A percentile compares a stretch with the other conserved stretches of the same genome.
These are phyloP conservation scores for Phytophthora sojae DNA, from an alignment of 352 stramenopile species.

Conservation along the genomic window DNA sequence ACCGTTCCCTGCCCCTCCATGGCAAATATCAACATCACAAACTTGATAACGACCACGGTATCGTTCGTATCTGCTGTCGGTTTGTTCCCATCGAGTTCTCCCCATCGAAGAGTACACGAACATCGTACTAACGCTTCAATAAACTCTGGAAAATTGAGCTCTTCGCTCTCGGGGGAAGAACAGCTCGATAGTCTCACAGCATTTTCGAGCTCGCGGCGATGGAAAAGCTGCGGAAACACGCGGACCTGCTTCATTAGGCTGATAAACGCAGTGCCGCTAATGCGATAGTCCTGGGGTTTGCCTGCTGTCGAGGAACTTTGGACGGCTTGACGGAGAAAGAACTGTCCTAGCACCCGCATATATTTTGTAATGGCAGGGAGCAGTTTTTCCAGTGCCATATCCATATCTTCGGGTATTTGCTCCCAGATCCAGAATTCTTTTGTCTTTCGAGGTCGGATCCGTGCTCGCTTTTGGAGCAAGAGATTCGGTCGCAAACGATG, in stretches of 20 bases:
- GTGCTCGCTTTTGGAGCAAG: slow-evolving; percentile 9
- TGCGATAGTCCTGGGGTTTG: slow-evolving; percentile 35
- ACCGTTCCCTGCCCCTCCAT: slow-evolving; percentile 78
- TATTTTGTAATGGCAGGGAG: slow-evolving; percentile 53
- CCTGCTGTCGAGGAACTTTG: slow-evolving; percentile 15
- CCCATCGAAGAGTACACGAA: slow-evolving; percentile 56
- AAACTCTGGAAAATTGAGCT: slow-evolving; percentile 68
- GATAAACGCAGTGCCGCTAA: slow-evolving; percentile 47
- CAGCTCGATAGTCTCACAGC: slow-evolving; percentile 50
- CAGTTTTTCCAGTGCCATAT: slow-evolving; percentile 42
- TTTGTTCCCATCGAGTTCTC: slow-evolving; percentile 15
- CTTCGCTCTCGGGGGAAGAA: slow-evolving; percentile 28
- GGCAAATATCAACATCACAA: slow-evolving; percentile 80
- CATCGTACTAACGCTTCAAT: slow-evolving; percentile 67
- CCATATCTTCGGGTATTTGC: slow-evolving; percentile 39
- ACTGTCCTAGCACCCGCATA: slow-evolving; percentile 46
- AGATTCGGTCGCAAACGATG: slow-evolving; percentile 25
- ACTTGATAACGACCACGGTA: slow-evolving; percentile 59
- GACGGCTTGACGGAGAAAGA: slow-evolving; percentile 43
- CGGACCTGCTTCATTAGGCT: slow-evolving; percentile 59
- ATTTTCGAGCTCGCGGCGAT: slow-evolving; percentile 57
- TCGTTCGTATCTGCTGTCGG: slow-evolving; percentile 10
- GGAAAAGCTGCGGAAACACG: slow-evolving; percentile 70
- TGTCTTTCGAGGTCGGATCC: not conserved
- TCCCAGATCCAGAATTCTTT: slow-evolving; percentile 35